Conservation (phyloP, 495 filamentous ascomycete species). For the Pyrenula massariospora region DNA sequence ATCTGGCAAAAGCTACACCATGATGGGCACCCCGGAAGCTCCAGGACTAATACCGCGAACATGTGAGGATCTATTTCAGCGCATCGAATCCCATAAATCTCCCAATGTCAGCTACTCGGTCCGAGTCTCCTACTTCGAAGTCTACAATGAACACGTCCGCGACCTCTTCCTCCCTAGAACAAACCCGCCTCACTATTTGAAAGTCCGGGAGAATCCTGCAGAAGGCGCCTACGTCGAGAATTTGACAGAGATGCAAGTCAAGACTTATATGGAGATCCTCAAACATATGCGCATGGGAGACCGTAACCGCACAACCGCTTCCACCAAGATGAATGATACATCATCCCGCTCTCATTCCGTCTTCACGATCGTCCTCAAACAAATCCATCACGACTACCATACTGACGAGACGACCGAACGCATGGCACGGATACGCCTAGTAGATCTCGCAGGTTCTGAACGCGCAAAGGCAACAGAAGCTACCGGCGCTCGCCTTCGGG, state of each 20-base stretch:
- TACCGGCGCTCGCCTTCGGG: constrained; percentile 76
- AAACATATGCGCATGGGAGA: constrained; percentile 87
- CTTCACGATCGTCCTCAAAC: constrained; percentile 95
- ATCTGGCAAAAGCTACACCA: constrained; percentile 95
- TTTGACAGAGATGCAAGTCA: constrained; percentile 81
- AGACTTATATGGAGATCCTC: constrained; percentile 71
- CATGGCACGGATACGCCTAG: constrained; percentile 82
- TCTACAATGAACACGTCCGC: constrained; percentile 98
- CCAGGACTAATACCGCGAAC: constrained; percentile 95
- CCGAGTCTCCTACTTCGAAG: constrained; percentile 95
- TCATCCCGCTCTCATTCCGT: constrained; percentile 89
- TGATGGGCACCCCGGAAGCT: constrained; percentile 89
- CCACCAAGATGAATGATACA: constrained; percentile 99
- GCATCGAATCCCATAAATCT: constrained; percentile 73
- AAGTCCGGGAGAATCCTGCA: constrained; percentile 88
- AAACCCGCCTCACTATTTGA: constrained; percentile 80
- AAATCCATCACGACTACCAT: constrained; percentile 88
- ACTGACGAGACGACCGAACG: constrained; percentile 94
- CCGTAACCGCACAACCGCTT: constrained; percentile 75
- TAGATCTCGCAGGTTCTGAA: constrained; percentile 92
- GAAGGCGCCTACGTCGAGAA: constrained; percentile 98
- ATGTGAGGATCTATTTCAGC: constrained; percentile 89
- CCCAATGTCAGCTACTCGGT: constrained; percentile 93
- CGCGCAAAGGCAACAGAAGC: constrained; percentile 93
- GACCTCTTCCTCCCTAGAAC: constrained; percentile 74